Base-by-base conservation (phyloP, 768 basidiomycete genomes). In the Lactarius hengduanensis region DNA sequence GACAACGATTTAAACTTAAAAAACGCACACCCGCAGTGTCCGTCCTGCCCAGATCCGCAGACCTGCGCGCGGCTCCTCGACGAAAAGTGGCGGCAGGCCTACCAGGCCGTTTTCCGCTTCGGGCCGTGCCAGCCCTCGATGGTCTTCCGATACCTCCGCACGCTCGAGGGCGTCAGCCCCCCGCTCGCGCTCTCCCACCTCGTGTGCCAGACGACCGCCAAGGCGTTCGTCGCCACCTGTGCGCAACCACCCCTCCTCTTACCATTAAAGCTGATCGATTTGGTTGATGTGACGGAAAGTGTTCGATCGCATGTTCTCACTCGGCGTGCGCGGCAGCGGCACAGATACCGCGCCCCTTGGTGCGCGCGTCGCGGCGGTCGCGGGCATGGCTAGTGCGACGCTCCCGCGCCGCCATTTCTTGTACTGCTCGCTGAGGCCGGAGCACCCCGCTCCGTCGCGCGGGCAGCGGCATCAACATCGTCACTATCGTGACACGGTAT, bases 61-160 rank as follows among this genome's bases (percentile, higher is more conserved):
- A 82, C 76, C 20, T 98, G 95, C 73, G 96, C 95, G 20, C 85
- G 88, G 15, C 77, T 91, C 5, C 82, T 97, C 9, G 94, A 96
- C 71, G 95, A 98, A 67, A 96, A 96, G 74, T 98, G 94, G 94
- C 80, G 86, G 50, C 91, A 92, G 72, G 94, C 92, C 0, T 95
- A 95, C 72, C 83, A 88, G 53, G 85, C 92, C 22, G 88, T 94
- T 9, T 92, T 93, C 75, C 85, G 94, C 53, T 95, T 94, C 75
- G 94, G 90, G 7, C 91, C 91, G 2, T 91, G 89, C 65, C 92
- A 93, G 78, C 92, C 93, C 1, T 92, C 90, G 38, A 94, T 96
- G 89, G 91, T 94, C 28, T 95, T 89, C 74, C 90, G 96, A 34
- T 96, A 94, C 78, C 83, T 96, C 41, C 86, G 95, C 56, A 90